phyloP scores from a whole-genome alignment of 495 filamentous ascomycete genomes.

The Cladorrhinum samala region DNA sequence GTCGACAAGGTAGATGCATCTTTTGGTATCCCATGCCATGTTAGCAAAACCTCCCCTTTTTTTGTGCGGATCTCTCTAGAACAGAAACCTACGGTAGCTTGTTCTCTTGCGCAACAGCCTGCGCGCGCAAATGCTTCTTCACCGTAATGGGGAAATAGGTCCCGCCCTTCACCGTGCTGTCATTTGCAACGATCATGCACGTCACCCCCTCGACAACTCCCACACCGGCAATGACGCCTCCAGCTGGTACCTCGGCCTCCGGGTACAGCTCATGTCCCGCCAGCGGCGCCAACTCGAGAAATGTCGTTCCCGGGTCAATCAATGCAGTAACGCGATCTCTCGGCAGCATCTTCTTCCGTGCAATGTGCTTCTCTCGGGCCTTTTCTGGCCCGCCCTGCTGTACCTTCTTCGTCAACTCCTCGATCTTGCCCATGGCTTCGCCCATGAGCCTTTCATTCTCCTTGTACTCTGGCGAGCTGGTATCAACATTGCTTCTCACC shows the following conservation, averaged over 20 bases:
- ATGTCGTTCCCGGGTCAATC: slow-evolving; percentile 82
- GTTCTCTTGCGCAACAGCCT: slow-evolving; percentile 87
- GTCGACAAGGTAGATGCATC: slow-evolving; percentile 93
- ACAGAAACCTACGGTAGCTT: slow-evolving; percentile 45
- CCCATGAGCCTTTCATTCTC: slow-evolving; percentile 79
- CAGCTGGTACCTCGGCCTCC: slow-evolving; percentile 63
- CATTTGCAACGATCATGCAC: slow-evolving; percentile 94
- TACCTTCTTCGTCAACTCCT: slow-evolving; percentile 61
- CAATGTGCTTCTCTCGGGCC: slow-evolving; percentile 82
- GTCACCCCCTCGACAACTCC: slow-evolving; percentile 85
- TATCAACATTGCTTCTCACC: slow-evolving; percentile 69
- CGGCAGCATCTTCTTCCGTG: slow-evolving; percentile 88
- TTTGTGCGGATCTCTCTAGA: not conserved
- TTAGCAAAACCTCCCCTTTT: not conserved
- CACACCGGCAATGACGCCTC: slow-evolving; percentile 89
- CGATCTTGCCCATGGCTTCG: slow-evolving; percentile 59
- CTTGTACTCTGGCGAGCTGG: slow-evolving; percentile 66
- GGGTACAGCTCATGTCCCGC: slow-evolving; percentile 84
- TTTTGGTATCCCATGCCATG: slow-evolving; percentile 10
- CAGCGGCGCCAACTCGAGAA: slow-evolving; percentile 82
- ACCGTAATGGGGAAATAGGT: slow-evolving; percentile 98
- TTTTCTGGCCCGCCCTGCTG: slow-evolving; percentile 74
- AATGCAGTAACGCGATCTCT: slow-evolving; percentile 83
- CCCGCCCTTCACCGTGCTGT: slow-evolving; percentile 97
- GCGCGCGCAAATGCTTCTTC: slow-evolving; percentile 93